A percentile compares a stretch with the other conserved stretches of the same genome.
phyloP scores from a whole-genome alignment of 2,329 filamentous ascomycete species.

The Diaporthe caulivora region DNA sequence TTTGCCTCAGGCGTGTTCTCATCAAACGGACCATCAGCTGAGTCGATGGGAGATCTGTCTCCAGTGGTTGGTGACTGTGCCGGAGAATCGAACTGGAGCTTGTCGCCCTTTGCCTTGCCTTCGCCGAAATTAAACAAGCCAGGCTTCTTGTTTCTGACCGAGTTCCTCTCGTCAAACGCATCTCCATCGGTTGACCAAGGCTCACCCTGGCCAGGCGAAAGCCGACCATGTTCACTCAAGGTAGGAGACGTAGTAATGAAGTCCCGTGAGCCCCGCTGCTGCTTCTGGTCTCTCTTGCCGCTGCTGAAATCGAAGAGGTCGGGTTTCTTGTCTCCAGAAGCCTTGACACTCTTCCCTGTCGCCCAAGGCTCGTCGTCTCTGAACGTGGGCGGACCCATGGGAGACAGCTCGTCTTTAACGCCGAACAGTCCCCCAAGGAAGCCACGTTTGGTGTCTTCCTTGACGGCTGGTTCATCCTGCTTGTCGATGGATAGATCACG shows the following conservation, averaged over 20 bases:
- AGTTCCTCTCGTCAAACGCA: not conserved
- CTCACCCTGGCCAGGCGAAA: not conserved
- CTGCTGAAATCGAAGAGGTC: not conserved
- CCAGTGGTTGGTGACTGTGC: not conserved
- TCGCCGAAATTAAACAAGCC: not conserved
- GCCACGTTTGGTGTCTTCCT: not conserved
- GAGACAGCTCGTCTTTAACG: conserved; percentile 8
- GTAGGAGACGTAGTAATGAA: not conserved
- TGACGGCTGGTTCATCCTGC: not conserved
- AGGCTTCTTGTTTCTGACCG: not conserved
- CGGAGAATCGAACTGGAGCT: not conserved
- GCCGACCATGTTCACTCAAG: not conserved
- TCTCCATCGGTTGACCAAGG: not conserved
- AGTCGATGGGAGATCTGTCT: not conserved
- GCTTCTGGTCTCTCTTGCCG: conserved; percentile 5
- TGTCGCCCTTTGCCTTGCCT: not conserved
- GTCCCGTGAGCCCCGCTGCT: not conserved
- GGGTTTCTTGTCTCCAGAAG: conserved; percentile 1
- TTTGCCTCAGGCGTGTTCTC: not conserved
- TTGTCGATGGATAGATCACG: not conserved
- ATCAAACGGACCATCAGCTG: not conserved
- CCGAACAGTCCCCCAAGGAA: conserved; percentile 3
- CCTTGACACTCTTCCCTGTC: not conserved
- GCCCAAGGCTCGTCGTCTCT: conserved; percentile 11
- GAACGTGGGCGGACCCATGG: not conserved